phyloP scores from a whole-genome alignment of 2,329 filamentous ascomycete species.

The Colletotrichum destructivum region DNA sequence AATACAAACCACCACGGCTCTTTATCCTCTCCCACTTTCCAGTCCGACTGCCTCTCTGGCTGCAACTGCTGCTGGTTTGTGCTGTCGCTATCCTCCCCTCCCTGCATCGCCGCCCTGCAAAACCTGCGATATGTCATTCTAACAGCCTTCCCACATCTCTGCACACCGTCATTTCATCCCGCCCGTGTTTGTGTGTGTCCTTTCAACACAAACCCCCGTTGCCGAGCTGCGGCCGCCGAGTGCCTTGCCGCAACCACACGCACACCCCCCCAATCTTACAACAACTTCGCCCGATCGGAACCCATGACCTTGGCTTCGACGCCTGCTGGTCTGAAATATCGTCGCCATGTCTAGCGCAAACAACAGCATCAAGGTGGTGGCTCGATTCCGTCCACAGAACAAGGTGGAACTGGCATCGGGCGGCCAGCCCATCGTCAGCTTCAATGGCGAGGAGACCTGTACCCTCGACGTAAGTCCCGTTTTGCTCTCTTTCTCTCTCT shows the following conservation, averaged over 20 bases:
- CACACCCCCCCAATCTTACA: conserved; percentile 20
- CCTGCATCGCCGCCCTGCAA: conserved; percentile 31
- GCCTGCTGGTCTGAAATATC: conserved; percentile 43
- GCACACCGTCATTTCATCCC: conserved; percentile 43
- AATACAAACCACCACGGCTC: conserved; percentile 28
- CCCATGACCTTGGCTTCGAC: conserved; percentile 39
- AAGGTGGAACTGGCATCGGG: conserved; percentile 91
- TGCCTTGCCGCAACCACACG: conserved; percentile 38
- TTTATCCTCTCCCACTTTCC: conserved; percentile 12
- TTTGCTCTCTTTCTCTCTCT: too few relatives aligned
- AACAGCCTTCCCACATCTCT: conserved; percentile 36
- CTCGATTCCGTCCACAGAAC: conserved; percentile 98
- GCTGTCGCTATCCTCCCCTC: conserved; percentile 19
- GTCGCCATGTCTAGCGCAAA: conserved; percentile 71
- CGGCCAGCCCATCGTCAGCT: conserved; percentile 91
- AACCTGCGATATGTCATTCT: conserved; percentile 43
- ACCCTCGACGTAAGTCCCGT: conserved; percentile 79
- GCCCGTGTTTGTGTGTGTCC: conserved; percentile 39
- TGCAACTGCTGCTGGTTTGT: conserved; percentile 40
- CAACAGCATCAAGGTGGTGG: conserved; percentile 89
- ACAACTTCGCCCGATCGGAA: conserved; percentile 22
- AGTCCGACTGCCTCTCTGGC: conserved; percentile 37
- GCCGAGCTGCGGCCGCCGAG: conserved; percentile 41
- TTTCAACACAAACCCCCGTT: conserved; percentile 36
- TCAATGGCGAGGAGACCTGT: conserved; percentile 92